Evolutionary conservation across 2,329 filamentous ascomycete genomes (phyloP), one percentile per base, ranked within the genome.

Genomic region (Ustulina deusta): DNA sequence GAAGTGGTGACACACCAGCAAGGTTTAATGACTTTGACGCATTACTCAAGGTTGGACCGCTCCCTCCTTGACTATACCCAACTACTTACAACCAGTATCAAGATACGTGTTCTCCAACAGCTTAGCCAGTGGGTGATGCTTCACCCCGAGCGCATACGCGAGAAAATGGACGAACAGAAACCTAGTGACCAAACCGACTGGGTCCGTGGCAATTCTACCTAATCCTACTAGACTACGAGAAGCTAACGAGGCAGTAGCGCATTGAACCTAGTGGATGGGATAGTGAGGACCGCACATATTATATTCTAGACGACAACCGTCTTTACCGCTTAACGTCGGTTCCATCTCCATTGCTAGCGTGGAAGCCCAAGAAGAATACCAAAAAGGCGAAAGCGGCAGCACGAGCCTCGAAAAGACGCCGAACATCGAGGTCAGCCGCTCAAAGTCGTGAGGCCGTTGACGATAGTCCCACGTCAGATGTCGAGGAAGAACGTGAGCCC

Each of bases 201-300:
- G 94, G 94, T 96, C 83, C 77, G 88, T 71, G 85, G 84, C 83
- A 71, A 74, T 80, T 62, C 15, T 42, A 22, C 15, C n/a, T 7
- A 11, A 29, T 15, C 38, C 57, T 25, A 13, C 13, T n/a, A 6
- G 1, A 4, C n/a, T 17, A 20, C 81, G 63, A 79, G 80, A 32
- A 52, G 66, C 77, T 81, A 71, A 80, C 70, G 29, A 38, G 22
- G 15, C 17, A 20, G 5, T 61, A 91, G 89, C 84, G 90, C 67
- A 93, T 96, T 72, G 92, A 95, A 75, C 91, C 92, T 0, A 90
- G 91, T 69, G 96, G 96, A 10, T 98, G 93, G 89, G 96, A 99
- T 78, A 86, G 89, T 25, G 86, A 97, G 54, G 94, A 97, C 71
- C 90, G 93, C 42, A 90, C 90, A 40, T 97, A 98, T 77, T 97